Percentiles rank a stretch among this genome's conserved stretches.
Evolutionary conservation across 2,329 filamentous ascomycete genomes (phyloP).

Genomic region (Aspergillus tubingensis): DNA sequence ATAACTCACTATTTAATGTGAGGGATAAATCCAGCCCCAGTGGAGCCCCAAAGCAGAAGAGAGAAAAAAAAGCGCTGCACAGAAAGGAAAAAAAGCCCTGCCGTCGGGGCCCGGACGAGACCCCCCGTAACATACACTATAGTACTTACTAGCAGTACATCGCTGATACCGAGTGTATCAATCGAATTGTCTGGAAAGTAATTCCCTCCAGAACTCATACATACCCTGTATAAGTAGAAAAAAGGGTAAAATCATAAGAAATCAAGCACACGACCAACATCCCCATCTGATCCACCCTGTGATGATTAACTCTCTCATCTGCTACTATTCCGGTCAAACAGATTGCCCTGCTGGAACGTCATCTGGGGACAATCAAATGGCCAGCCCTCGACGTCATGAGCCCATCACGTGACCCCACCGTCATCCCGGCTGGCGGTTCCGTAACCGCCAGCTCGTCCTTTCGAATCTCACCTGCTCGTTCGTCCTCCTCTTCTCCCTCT

Average conservation of each 20-base stretch:
- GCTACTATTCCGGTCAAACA: no score
- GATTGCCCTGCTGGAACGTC: neutral
- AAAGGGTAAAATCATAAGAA: neutral
- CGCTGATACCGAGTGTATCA: no score
- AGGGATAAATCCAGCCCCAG: no score
- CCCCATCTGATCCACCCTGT: neutral
- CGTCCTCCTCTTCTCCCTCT: slow-evolving; percentile 1
- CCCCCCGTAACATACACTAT: no score
- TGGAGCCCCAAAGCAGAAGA: no score
- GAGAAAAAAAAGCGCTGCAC: no score
- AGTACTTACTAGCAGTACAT: no score
- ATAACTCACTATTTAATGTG: no score
- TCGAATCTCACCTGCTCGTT: slow-evolving; percentile 14
- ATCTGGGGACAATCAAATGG: neutral
- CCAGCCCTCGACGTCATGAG: slow-evolving; percentile 22
- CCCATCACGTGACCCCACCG: slow-evolving; percentile 24
- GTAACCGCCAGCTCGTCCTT: slow-evolving; percentile 23
- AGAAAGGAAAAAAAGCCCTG: no score
- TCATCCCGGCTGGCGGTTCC: slow-evolving; percentile 13
- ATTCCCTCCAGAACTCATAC: neutral
- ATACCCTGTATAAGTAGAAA: no score
- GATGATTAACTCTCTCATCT: neutral
- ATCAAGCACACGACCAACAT: neutral
- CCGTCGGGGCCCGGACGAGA: no score
- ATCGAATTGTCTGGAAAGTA: neutral